Conservation (phyloP, 208 protist genomes). For the Leishmania aethiopica region DNA sequence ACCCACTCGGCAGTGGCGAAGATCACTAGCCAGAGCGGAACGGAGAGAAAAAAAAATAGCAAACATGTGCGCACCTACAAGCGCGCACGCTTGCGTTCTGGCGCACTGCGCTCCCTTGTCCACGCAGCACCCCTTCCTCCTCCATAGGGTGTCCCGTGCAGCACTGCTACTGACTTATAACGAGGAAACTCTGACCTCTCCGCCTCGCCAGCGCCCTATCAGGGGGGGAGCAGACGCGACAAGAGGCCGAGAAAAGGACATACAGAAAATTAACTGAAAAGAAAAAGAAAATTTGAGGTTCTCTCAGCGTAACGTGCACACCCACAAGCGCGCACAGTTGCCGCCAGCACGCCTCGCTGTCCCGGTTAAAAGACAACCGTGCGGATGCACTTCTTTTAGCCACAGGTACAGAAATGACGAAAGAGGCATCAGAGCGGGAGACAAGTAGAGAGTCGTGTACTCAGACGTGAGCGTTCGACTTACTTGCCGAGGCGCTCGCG, state of each 20-base stretch:
- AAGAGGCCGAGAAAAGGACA: background rate
- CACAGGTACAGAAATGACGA: background rate
- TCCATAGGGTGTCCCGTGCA: background rate
- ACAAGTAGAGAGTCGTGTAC: no score
- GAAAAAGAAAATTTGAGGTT: background rate
- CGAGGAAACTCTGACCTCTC: background rate
- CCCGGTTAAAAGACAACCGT: background rate
- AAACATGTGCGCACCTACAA: background rate
- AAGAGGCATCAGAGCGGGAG: background rate
- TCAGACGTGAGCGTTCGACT: background rate
- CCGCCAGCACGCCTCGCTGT: background rate
- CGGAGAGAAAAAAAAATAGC: background rate
- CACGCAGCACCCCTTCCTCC: background rate
- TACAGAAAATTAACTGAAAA: background rate
- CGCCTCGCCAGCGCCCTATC: no score
- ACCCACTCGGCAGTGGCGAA: background rate
- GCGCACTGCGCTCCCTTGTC: background rate
- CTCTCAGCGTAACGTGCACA: background rate
- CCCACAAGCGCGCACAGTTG: background rate
- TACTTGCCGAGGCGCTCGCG: slow-evolving; percentile 55
- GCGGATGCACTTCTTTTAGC: background rate
- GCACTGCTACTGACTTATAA: background rate
- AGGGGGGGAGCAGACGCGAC: background rate
- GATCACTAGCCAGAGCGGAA: background rate
- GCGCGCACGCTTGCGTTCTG: background rate